Conservation (phyloP, 2,329 filamentous ascomycete species). For the Colletotrichum acutatum region DNA sequence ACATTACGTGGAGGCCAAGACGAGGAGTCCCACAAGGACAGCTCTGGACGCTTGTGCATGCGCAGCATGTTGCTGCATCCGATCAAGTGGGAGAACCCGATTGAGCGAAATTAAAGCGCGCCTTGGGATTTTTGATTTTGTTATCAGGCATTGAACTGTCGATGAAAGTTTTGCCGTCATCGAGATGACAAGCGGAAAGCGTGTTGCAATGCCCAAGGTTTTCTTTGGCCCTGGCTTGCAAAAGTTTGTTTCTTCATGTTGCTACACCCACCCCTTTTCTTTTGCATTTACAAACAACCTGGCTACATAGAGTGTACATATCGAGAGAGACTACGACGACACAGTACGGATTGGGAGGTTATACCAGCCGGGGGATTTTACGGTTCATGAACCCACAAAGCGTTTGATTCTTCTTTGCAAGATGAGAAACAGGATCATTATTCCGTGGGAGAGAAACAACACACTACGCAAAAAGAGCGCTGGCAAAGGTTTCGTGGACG, state of each 20-base stretch:
- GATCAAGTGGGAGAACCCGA: constrained; percentile 73
- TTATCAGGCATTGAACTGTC: neutral
- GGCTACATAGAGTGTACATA: constrained; percentile 31
- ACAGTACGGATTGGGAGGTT: constrained; percentile 29
- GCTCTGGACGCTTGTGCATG: constrained; percentile 78
- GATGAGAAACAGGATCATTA: neutral
- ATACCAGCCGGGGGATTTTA: constrained; percentile 26
- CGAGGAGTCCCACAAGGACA: constrained; percentile 56
- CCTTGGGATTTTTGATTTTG: neutral
- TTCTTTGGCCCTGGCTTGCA: neutral
- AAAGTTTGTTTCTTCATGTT: constrained; percentile 8
- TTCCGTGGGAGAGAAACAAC: neutral
- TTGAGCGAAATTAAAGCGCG: constrained; percentile 45
- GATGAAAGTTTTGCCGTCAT: neutral
- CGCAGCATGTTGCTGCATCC: constrained; percentile 85
- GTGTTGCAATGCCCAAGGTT: neutral
- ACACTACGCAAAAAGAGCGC: neutral
- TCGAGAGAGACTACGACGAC: constrained; percentile 1
- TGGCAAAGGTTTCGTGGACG: neutral
- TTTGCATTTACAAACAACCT: constrained; percentile 5
- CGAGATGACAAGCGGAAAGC: constrained; percentile 10
- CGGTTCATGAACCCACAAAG: constrained; percentile 16
- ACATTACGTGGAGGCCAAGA: constrained; percentile 61
- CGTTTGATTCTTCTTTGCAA: constrained; percentile 3
- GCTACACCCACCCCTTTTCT: neutral